Percentiles rank a stretch among this genome's conserved stretches.
Evolutionary conservation across 257 asterid species (phyloP).

Genomic region (Linderniella brevidens): DNA sequence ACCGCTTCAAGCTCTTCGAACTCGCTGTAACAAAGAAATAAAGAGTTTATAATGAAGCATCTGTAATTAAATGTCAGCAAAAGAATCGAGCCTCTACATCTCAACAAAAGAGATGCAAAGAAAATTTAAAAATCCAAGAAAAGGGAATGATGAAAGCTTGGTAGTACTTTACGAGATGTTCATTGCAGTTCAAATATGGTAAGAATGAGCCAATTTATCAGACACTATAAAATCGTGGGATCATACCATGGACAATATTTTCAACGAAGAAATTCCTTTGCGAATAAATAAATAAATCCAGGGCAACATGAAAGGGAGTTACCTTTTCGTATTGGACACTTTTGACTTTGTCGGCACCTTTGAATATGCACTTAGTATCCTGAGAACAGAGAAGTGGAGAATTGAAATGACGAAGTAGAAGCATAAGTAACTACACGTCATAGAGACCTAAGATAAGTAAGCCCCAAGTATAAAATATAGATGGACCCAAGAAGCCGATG

Average conservation of each 20-base stretch:
- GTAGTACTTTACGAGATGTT: too few species aligned
- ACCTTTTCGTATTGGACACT: constrained; percentile 51
- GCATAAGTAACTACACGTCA: too few species aligned
- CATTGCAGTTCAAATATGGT: too few species aligned
- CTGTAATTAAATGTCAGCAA: not conserved
- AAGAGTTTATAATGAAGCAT: not conserved
- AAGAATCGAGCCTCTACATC: not conserved
- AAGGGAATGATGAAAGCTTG: too few species aligned
- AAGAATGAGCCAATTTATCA: too few species aligned
- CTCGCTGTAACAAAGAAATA: constrained; percentile 31
- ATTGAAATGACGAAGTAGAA: not conserved
- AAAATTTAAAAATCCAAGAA: too few species aligned
- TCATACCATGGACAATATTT: too few species aligned
- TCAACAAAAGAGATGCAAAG: too few species aligned
- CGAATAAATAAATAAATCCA: too few species aligned
- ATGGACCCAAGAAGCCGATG: too few species aligned
- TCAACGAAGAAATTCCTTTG: too few species aligned
- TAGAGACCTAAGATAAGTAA: not conserved
- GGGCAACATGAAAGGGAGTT: constrained; percentile 4
- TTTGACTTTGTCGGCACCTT: constrained; percentile 60
- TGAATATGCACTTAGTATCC: constrained; percentile 65
- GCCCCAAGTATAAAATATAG: too few species aligned
- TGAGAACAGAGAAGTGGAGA: constrained; percentile 16
- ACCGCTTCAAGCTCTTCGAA: constrained; percentile 94
- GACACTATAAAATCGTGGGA: not conserved